Conservation (phyloP, 2,329 filamentous ascomycete species). For the Aotearoamyces nothofagi region DNA sequence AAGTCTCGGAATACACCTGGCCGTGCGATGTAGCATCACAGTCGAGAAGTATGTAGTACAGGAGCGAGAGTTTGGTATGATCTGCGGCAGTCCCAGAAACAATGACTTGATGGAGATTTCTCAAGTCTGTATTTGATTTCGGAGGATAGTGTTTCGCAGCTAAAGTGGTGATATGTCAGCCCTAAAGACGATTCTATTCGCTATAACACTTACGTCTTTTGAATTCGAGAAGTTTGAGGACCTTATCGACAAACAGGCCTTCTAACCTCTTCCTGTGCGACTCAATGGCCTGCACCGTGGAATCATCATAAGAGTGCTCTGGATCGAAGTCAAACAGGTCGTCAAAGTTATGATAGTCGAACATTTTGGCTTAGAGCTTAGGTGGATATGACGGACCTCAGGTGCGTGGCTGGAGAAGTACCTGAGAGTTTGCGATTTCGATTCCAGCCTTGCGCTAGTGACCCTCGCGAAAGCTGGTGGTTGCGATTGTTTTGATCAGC, state of each 20-base stretch:
- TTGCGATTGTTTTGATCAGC: too few species aligned
- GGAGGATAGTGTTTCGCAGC: constrained; percentile 59
- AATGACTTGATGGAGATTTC: constrained; percentile 55
- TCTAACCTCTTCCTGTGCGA: constrained; percentile 51
- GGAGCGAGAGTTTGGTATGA: constrained; percentile 67
- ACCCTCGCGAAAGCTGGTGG: too few species aligned
- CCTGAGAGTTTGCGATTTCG: background rate
- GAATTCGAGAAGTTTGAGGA: constrained; percentile 55
- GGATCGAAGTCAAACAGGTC: constrained; percentile 48
- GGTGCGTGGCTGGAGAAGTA: constrained; percentile 3
- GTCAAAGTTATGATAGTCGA: constrained; percentile 52
- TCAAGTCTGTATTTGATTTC: constrained; percentile 49
- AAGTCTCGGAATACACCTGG: constrained; percentile 34
- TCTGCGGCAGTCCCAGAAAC: constrained; percentile 46
- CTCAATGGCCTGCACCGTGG: constrained; percentile 46
- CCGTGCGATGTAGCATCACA: constrained; percentile 29
- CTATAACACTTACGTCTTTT: constrained; percentile 46
- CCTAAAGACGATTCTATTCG: too few species aligned
- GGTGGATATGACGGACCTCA: too few species aligned
- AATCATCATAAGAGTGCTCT: constrained; percentile 46
- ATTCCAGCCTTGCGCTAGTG: too few species aligned
- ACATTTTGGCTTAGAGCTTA: constrained; percentile 26
- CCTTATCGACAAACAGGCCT: constrained; percentile 68
- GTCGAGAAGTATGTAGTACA: constrained; percentile 76
- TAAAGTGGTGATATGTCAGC: constrained; percentile 14